These are phyloP conservation scores for Vaccinium macrocarpon DNA, from an alignment of 148 eudicot species.

Conservation along the genomic window DNA sequence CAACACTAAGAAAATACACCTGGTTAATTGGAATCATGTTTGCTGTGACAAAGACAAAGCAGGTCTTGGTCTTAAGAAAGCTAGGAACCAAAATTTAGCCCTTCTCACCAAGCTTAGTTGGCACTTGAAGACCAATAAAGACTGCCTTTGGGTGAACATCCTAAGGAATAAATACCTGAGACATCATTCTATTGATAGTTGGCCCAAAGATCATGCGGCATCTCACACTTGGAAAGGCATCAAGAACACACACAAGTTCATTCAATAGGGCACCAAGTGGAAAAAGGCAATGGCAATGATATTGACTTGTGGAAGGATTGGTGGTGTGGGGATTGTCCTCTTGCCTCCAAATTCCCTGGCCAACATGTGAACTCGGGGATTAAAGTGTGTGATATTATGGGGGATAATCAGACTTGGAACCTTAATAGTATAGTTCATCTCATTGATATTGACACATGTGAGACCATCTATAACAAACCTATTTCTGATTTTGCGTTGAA, in stretches of 20 bases:
- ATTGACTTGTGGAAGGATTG: not conserved
- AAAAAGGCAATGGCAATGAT: not conserved
- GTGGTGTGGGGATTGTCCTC: no score
- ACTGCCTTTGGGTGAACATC: not conserved
- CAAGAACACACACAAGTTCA: not conserved
- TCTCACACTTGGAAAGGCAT: not conserved
- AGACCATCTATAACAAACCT: not conserved
- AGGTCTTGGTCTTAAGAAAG: not conserved
- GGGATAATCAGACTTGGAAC: no score
- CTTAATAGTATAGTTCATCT: no score
- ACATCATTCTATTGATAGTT: no score
- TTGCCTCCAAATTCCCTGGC: no score
- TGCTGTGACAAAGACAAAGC: not conserved
- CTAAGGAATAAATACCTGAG: not conserved
- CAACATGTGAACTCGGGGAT: no score
- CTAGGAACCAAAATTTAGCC: not conserved
- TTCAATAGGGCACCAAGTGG: not conserved
- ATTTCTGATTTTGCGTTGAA: not conserved
- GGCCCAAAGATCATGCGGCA: not conserved
- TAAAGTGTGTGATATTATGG: no score
- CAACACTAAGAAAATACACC: not conserved
- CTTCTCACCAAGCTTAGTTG: not conserved
- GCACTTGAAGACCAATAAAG: not conserved
- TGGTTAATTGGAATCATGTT: not conserved
- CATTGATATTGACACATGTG: not conserved